Evolutionary conservation across 179 eudicot species (phyloP).

Genomic region (Camellia oleifera): DNA sequence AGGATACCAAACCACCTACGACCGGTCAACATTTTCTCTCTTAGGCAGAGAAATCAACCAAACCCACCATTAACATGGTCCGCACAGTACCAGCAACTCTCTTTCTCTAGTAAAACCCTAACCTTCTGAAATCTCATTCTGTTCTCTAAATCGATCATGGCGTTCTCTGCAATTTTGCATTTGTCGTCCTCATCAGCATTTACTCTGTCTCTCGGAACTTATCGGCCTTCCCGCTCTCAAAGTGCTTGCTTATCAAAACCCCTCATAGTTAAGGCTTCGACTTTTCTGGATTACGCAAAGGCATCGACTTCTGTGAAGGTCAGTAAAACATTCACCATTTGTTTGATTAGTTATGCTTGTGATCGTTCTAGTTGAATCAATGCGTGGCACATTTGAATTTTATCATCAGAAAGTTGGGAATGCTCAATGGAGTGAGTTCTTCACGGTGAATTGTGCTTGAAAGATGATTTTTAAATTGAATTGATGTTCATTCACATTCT

Average conservation of each 20-base stretch:
- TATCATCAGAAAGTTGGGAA: neutral
- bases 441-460: too few species aligned
- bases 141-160: slow-evolving; percentile 21
- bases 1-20: too few species aligned
- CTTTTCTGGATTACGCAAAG: slow-evolving; percentile 38
- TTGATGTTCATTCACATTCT: neutral
- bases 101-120: neutral
- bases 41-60: too few species aligned
- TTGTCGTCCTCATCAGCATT: slow-evolving; percentile 21
- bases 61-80: too few species aligned
- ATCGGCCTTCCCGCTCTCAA: neutral
- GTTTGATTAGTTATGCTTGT: neutral
- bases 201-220: neutral
- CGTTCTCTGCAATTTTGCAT: slow-evolving; percentile 36
- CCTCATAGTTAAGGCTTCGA: slow-evolving; percentile 34
- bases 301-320: slow-evolving; percentile 24
- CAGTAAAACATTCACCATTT: neutral
- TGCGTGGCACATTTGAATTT: too few species aligned
- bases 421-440: too few species aligned
- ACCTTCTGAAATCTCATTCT: neutral
- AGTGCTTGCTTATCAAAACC: slow-evolving; percentile 16
- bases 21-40: too few species aligned
- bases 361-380: too few species aligned
- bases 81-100: neutral
- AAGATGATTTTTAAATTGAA: neutral